Base-by-base conservation (phyloP, 805 yeast genomes). In the Teunomyces gatunensis region DNA sequence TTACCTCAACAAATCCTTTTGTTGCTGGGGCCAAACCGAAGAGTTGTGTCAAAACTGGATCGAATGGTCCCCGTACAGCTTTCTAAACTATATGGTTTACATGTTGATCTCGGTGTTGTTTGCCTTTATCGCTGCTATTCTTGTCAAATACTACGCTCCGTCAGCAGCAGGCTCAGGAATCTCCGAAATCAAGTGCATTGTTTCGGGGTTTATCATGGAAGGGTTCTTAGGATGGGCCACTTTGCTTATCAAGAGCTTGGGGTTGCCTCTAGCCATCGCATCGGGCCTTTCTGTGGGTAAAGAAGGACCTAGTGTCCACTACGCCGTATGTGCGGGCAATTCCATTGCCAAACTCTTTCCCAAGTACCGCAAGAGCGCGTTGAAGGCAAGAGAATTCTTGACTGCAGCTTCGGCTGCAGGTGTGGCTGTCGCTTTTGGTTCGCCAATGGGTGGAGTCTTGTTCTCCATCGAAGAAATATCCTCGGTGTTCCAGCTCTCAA, bases 301-400 rank as follows among this genome's bases (percentile, higher is more conserved):
- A 67, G 99, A 94, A 63, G 99, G 99, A 0, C 99, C 99, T 1
- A 83, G 92, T 57, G 99, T 94, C 10, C 99, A 94, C 67, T 94
- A 92, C 65, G 97, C 99, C 0, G 96, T 91, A 0, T 91, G 98
- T 64, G 92, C 87, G n/a, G 99, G 97, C 0, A 83, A 84, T 57
- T 78, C 83, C n/a, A 70, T 89, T 10, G 83, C 94, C 0, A 75
- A 77, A 33, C 61, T 81, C 39, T 74, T 85, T 47, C 58, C 59
- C 18, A 63, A 65, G 49, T 79, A 77, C 54, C 63, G 68, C n/a
- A 66, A 65, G 44, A 73, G 79, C 17, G 78, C 80, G 9, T 63
- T 74, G 4, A 75, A 61, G 46, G 67, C 69, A 9, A 55, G 82
- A 23, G 91, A 87, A 52, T 80, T 85, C 45, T 68, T 94, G 45